These are phyloP conservation scores for Paulownia fortunei DNA, from an alignment of 257 asterid genomes.

Conservation along the genomic window DNA sequence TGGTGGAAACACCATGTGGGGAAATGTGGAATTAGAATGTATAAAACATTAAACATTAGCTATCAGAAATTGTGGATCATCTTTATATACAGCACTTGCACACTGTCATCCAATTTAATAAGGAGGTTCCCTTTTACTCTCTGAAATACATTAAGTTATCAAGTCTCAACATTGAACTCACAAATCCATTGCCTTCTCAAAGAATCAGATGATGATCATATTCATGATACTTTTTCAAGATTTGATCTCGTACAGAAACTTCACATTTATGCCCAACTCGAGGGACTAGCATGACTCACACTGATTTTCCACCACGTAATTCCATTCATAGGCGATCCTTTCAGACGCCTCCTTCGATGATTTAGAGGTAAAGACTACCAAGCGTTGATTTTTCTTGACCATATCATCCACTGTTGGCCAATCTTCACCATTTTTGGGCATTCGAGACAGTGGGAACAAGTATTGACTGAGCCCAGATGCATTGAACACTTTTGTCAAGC, in stretches of 20 bases:
- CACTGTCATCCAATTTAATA: no score
- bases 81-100: neutral
- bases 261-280: neutral
- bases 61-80: neutral
- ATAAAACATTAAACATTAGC: neutral
- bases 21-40: neutral
- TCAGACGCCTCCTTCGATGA: conserved; percentile 69
- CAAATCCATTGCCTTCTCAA: neutral
- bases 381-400: conserved; percentile 74
- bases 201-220: neutral
- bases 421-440: conserved; percentile 81
- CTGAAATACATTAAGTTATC: neutral
- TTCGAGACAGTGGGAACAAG: conserved; percentile 68
- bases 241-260: neutral
- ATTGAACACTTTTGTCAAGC: conserved; percentile 67
- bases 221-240: neutral
- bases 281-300: conserved; percentile 53
- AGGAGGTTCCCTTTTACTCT: no score
- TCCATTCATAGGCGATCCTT: conserved; percentile 83
- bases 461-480: conserved; percentile 75
- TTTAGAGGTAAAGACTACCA: conserved; percentile 76
- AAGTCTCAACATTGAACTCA: neutral
- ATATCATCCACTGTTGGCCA: conserved; percentile 93
- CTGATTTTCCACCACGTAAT: conserved; percentile 84
- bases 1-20: neutral